Base-by-base conservation (phyloP, 331 rosid genomes). In the Malus hybrid region DNA sequence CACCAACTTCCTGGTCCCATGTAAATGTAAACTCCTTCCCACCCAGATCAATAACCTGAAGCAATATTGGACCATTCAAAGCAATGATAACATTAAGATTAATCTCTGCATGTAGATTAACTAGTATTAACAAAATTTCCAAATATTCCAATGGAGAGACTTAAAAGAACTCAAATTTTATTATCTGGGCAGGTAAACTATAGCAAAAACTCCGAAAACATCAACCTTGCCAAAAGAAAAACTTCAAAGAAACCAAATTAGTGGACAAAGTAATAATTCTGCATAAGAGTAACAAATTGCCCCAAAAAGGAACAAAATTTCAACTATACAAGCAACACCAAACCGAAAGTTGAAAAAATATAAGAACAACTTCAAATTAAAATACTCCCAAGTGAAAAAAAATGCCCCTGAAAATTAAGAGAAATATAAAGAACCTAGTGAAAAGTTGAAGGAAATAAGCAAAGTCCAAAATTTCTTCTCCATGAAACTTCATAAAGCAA, bases 11-110 rank as follows among this genome's bases (percentile, higher is more conserved):
- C 70, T 72, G 81, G 15, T 97, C 88, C 97, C 97, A 94, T 1
- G 95, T 91, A 81, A 94, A 94, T 46, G 78, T 92, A 70, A 88
- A 89, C 85, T 90, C 92, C 85, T 92, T 94, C 77, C 97, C 99
- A 42, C 93, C 97, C 73, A 94, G 92, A 78, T 94, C 91, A 84
- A 94, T 92, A 80, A 92, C 87, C 99, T 94, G 89, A 57, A 55
- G 73, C 74, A 87, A 36, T 32, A 16, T 69, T 39, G 65, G 69
- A 67, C 67, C 63, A 48, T 72, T 78, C 74, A 73, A 76, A 69
- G 50, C 50, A n/a, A 48, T 65, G 10, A 64, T n/a, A 5, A 75
- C 36, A 16, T 52, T 27, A 69, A 44, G 56, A 20, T 61, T 61
- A 61, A 71, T 20, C 34, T 5, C 52, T 18, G 5, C 32, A 71